Evolutionary conservation across 1,139 yeast species (phyloP), one percentile per base, ranked within the genome.

Genomic region (Kodamaea suecica): DNA sequence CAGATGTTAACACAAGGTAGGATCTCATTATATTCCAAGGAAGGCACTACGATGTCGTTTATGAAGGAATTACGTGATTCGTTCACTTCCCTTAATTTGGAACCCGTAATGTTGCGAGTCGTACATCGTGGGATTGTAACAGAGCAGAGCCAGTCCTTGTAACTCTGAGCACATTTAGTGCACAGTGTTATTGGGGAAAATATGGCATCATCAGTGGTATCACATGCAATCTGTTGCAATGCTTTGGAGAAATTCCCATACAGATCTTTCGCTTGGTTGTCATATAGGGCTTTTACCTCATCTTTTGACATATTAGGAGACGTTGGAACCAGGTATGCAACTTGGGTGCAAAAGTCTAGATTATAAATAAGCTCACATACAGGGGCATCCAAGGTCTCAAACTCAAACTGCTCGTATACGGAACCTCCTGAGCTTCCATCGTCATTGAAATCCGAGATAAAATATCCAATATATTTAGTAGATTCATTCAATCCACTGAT

Each of bases 81-180:
- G n/a, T 71, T 71, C 2, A 59, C 59, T 3, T 61, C 59, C 24
- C 95, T 68, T 20, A 53, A 46, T 20, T 58, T 56, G 51, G 78
- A 77, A 11, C 76, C 79, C 0, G 71, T 52, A 4, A 67, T 55
- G 20, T 73, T 56, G 32, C 59, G 41, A 1, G 57, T 52, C 0
- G 84, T 65, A 50, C 98, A 92, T 23, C 97, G 65, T 0, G 98
- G 97, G n/a, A 92, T 84, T 0, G 88, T 70, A 4, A 86, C 87
- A 0, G 95, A 74, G 61, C 98, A 92, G 13, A 92, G 68, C 98
- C 98, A 92, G 49, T 82, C 73, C 49, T 78, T 80, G 56, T 92
- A 92, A 2, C 92, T 70, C 3, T 57, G 49, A 1, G 75, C 73
- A 55, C 98, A 92, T 50, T 85, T 81, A 9, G 65, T 70, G 51